Conservation (phyloP, 2,329 filamentous ascomycete species). For the Talaromyces marneffei region DNA sequence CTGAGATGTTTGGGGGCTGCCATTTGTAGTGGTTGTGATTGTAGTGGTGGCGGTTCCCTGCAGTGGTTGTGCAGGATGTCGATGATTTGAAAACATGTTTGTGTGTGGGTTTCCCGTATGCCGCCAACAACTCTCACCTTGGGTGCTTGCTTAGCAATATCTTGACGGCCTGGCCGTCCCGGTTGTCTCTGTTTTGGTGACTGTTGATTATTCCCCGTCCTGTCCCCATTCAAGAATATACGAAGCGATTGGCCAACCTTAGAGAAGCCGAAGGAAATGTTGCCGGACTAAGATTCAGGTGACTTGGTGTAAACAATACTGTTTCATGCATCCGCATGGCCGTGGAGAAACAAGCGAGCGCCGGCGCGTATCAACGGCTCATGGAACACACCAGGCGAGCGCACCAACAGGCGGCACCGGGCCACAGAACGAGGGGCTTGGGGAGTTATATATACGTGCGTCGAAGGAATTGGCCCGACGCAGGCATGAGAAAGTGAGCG, state of each 20-base stretch:
- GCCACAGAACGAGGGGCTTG: background rate
- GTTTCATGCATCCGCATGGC: background rate
- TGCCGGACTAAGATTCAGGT: background rate
- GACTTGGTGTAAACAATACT: background rate
- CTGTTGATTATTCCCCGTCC: background rate
- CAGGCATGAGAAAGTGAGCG: background rate
- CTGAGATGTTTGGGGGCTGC: constrained; percentile 8
- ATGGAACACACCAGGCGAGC: background rate
- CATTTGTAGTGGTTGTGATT: constrained; percentile 1
- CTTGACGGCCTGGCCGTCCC: background rate
- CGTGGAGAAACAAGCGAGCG: constrained; percentile 1
- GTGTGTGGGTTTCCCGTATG: background rate
- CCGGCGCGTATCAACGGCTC: constrained; percentile 6
- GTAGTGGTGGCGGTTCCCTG: background rate
- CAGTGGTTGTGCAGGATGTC: constrained; percentile 3
- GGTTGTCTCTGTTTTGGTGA: background rate
- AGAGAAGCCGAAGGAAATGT: background rate
- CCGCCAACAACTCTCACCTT: background rate
- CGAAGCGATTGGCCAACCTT: background rate
- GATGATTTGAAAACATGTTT: constrained; percentile 14
- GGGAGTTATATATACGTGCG: background rate
- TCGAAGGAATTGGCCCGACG: background rate
- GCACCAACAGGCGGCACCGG: background rate
- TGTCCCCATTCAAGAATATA: background rate
- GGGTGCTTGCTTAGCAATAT: background rate